Evolutionary conservation across 768 basidiomycete genomes (phyloP), one percentile per base, ranked within the genome.

Genomic region (Kwoniella dejecticola): DNA sequence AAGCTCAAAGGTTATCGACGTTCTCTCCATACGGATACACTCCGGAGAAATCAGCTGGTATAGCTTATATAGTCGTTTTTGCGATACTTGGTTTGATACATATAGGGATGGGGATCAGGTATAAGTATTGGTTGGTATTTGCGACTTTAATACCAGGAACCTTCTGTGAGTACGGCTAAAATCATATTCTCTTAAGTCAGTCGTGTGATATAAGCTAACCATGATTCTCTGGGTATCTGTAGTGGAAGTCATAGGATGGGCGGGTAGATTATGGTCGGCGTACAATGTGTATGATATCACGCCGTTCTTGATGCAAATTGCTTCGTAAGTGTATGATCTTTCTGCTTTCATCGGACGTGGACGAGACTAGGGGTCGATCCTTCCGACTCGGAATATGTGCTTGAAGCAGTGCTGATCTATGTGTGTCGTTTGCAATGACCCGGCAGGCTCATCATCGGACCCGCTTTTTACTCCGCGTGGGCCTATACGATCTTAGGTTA

Each of bases 391-490:
- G n/a, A n/a, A n/a, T n/a, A n/a, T n/a, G n/a, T n/a, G n/a, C n/a
- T n/a, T n/a, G n/a, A n/a, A n/a, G n/a, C n/a, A n/a, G n/a, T n/a
- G n/a, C n/a, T n/a, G n/a, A n/a, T n/a, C n/a, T n/a, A n/a, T n/a
- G n/a, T n/a, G n/a, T n/a, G n/a, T n/a, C n/a, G n/a, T n/a, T n/a
- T n/a, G n/a, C n/a, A n/a, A n/a, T n/a, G n/a, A n/a, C n/a, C n/a
- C n/a, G n/a, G n/a, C 33, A 75, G 74, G 26, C 72, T 79, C 2
- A 76, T 77, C 36, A 63, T 79, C 36, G 76, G 69, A 1, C 79
- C 79, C 0, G 74, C 72, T 45, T 79, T 78, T 65, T 78, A 74
- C 75, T 73, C 72, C 0, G 79, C 76, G 0, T 71, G 67, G 41
- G 62, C 64, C 12, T 79, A 78, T 60, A 74, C 68, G 26, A 33